A percentile compares a stretch with the other conserved stretches of the same genome.
Conservation (phyloP, 345 rosid species). For the Ailanthus altissimus region DNA sequence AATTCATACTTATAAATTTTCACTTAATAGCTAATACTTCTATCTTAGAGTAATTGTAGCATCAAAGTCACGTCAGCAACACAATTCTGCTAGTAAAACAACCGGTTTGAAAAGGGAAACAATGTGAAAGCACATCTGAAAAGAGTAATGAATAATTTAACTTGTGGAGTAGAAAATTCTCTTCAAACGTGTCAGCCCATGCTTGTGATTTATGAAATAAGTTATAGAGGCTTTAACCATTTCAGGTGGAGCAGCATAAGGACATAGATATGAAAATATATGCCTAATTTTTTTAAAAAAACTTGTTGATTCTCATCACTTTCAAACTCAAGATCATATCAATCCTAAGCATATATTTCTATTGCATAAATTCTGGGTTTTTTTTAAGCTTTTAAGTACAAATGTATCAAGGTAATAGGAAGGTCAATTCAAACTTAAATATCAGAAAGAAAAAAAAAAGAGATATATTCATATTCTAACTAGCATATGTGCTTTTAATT, state of each 20-base stretch:
- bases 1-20: too few relatives aligned
- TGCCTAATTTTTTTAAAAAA: too few relatives aligned
- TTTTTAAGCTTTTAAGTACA: not conserved
- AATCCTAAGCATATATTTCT: conserved; percentile 4
- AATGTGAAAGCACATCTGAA: not conserved
- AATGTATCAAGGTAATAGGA: not conserved
- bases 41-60: too few relatives aligned
- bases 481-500: too few relatives aligned
- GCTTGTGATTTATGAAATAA: not conserved
- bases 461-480: too few relatives aligned
- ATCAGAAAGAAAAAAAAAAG: too few relatives aligned
- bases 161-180: not conserved
- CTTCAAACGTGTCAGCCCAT: not conserved
- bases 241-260: conserved; percentile 6
- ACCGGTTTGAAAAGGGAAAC: too few relatives aligned
- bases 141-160: not conserved
- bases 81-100: too few relatives aligned
- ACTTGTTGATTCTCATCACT: conserved; percentile 10
- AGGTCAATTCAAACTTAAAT: not conserved
- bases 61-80: too few relatives aligned
- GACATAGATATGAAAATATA: conserved; percentile 18
- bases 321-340: not conserved
- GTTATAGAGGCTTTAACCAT: not conserved
- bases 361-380: conserved; percentile 10
- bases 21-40: too few relatives aligned